These are phyloP conservation scores for Antrodiella citrinella DNA, from an alignment of 768 basidiomycete species.

Conservation along the genomic window DNA sequence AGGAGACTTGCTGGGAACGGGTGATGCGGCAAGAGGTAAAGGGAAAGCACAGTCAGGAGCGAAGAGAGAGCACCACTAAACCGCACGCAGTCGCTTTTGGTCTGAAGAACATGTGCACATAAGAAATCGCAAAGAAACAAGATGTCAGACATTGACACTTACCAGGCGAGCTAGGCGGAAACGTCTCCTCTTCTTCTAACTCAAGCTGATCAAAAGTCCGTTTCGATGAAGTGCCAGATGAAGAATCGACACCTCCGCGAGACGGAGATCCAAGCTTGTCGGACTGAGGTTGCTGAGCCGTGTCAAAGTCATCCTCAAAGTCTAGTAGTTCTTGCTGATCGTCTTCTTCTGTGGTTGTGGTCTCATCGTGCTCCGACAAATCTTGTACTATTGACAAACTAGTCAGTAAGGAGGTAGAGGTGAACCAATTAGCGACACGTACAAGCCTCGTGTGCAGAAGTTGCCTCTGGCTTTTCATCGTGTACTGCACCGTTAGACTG, in stretches of 20 bases:
- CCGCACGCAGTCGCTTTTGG: not conserved
- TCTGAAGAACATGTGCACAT: too few relatives aligned
- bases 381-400: too few relatives aligned
- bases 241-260: not conserved
- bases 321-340: not conserved
- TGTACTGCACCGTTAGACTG: too few relatives aligned
- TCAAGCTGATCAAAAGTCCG: slow-evolving; percentile 10
- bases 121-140: too few relatives aligned
- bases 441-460: too few relatives aligned
- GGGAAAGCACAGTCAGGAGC: too few relatives aligned
- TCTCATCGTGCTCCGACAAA: not conserved
- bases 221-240: slow-evolving; percentile 8
- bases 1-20: too few relatives aligned
- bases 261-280: not conserved
- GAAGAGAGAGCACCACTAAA: slow-evolving; percentile 3
- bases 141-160: too few relatives aligned
- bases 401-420: too few relatives aligned
- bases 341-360: not conserved
- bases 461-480: too few relatives aligned
- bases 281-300: not conserved
- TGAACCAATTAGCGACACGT: too few relatives aligned
- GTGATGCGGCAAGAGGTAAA: not conserved
- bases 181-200: not conserved
- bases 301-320: not conserved
- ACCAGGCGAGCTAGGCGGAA: not conserved